A percentile compares a stretch with the other conserved stretches of the same genome.
These are phyloP conservation scores for Neurospora pannonica DNA, from an alignment of 495 filamentous ascomycete genomes.

Conservation along the genomic window DNA sequence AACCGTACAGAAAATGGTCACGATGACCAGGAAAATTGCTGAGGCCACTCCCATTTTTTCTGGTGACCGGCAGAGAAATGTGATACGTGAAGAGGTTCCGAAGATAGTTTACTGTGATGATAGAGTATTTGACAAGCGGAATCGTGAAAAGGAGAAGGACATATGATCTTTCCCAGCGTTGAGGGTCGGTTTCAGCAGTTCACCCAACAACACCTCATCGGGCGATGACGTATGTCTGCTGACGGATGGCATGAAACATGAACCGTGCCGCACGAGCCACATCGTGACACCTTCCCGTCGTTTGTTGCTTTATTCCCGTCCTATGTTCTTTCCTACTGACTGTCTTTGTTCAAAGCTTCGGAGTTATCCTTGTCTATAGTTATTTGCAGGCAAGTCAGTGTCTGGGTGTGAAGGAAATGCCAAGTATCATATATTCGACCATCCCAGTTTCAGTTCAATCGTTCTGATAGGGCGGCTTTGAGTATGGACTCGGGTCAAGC, in stretches of 20 bases:
- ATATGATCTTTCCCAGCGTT: not conserved
- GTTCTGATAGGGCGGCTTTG: not conserved
- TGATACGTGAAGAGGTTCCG: not conserved
- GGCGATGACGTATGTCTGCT: not conserved
- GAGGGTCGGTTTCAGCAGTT: not conserved
- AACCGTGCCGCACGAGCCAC: not conserved
- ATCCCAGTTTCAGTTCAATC: not conserved
- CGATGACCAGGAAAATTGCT: slow-evolving; percentile 44
- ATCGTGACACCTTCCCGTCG: not conserved
- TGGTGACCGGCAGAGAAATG: not conserved
- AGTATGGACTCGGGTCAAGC: not conserved
- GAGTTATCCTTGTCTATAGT: not conserved
- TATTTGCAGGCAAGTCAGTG: not conserved
- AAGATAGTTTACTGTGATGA: not conserved
- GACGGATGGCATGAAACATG: not conserved
- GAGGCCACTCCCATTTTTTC: slow-evolving; percentile 44
- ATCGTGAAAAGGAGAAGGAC: not conserved
- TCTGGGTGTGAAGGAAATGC: not conserved
- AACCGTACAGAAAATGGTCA: slow-evolving; percentile 46
- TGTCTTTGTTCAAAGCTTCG: not conserved
- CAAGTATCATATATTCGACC: not conserved
- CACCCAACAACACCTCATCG: slow-evolving; percentile 3
- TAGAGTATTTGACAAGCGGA: not conserved
- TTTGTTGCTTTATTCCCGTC: not conserved
- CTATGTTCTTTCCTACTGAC: not conserved